Evolutionary conservation across 2,329 filamentous ascomycete species (phyloP).

Genomic region (Triangularia verruculosa): DNA sequence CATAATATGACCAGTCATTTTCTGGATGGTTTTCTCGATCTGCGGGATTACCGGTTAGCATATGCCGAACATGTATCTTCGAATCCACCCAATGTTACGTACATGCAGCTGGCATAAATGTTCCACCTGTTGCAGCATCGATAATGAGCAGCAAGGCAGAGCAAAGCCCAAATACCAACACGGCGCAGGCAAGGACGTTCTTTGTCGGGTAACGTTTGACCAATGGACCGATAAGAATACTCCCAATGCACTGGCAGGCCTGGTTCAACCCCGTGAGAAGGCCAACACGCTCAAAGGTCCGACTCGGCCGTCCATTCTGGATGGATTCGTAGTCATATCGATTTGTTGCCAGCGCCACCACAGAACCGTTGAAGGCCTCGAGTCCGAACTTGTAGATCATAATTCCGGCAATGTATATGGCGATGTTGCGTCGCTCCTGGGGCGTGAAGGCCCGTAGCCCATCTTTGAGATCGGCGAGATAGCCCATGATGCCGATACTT

Average conservation of each 20-base stretch:
- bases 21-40: constrained; percentile 31
- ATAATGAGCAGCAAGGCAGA: constrained; percentile 47
- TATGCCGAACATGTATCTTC: background rate
- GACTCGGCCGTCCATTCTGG: constrained; percentile 30
- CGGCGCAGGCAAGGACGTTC: constrained; percentile 42
- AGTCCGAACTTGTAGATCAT: constrained; percentile 53
- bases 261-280: constrained; percentile 48
- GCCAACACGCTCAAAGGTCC: constrained; percentile 46
- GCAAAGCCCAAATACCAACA: constrained; percentile 45
- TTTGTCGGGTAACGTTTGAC: constrained; percentile 43
- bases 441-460: constrained; percentile 27
- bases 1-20: constrained; percentile 44
- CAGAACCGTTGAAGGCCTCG: constrained; percentile 50
- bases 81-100: background rate
- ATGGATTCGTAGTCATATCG: constrained; percentile 46
- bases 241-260: constrained; percentile 49
- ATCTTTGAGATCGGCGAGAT: constrained; percentile 12
- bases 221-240: constrained; percentile 48
- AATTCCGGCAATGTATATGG: constrained; percentile 47
- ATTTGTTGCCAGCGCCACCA: constrained; percentile 48
- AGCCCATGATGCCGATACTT: constrained; percentile 17
- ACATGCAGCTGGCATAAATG: constrained; percentile 35
- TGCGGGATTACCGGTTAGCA: constrained; percentile 12
- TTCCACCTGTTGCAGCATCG: constrained; percentile 47
- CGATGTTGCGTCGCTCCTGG: constrained; percentile 44